phyloP scores from a whole-genome alignment of 225 moss, liverwort and hornwort genomes.

The Ulota crispa region DNA sequence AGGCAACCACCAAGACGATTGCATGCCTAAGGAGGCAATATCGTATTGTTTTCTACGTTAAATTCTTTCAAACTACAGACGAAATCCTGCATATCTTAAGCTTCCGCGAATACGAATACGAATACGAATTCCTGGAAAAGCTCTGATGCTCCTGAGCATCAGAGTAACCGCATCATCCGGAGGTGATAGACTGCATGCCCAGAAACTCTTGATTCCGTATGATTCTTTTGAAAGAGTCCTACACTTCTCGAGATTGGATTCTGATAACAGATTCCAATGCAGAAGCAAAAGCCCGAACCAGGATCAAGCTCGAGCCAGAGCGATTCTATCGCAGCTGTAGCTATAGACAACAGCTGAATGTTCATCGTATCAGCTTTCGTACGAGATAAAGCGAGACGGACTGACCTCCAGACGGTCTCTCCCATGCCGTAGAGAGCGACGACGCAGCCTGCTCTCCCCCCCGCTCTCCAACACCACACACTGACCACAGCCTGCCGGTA shows the following conservation, averaged over 20 bases:
- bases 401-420: slow-evolving; percentile 57
- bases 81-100: background rate
- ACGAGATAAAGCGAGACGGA: slow-evolving; percentile 43
- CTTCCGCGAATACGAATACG: background rate
- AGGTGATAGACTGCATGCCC: background rate
- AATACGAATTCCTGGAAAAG: too few relatives aligned
- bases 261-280: slow-evolving; percentile 7
- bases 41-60: background rate
- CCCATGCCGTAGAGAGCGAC: slow-evolving; percentile 51
- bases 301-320: background rate
- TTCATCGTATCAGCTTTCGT: slow-evolving; percentile 16
- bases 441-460: slow-evolving; percentile 39
- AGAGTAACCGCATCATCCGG: too few relatives aligned
- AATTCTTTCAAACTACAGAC: background rate
- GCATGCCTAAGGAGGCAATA: background rate
- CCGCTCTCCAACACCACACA: slow-evolving; percentile 32
- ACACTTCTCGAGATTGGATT: background rate
- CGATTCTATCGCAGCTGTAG: too few relatives aligned
- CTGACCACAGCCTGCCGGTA: slow-evolving; percentile 18
- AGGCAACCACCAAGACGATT: background rate
- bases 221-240: background rate
- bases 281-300: background rate
- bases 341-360: slow-evolving; percentile 18
- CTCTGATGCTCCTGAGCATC: background rate
- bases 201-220: background rate